Base-by-base conservation (phyloP, 129 eudicot species). In the Tagetes patula region DNA sequence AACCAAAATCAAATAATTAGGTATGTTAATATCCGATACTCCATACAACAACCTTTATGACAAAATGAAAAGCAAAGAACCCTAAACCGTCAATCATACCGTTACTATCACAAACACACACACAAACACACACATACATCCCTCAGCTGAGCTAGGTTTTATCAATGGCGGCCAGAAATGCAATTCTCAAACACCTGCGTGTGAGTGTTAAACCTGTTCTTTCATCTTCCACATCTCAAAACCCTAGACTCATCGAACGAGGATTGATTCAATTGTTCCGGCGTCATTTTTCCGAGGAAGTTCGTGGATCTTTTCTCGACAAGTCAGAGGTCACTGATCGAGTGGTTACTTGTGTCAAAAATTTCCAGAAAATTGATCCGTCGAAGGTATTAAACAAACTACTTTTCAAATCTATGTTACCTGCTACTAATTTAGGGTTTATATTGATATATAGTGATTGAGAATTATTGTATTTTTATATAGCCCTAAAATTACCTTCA, bases 281-380 rank as follows among this genome's bases (percentile, higher is more conserved):
- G 43, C 92, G 88, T 8, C 69, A 77, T 67, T 83, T 89, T 79
- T 89, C 88, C 36, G 98, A 83, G 70, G 96, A 89, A 48, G 96
- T 83, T 20, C 82, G 74, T 42, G 98, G 98, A 41, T 38, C 96
- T 4, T 92, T 92, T 75, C 95, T 92, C 77, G 95, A 92, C 73
- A 92, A 89, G 64, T 80, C 95, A 6, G 98, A 89, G 83, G 98
- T 92, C 74, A 79, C 86, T 48, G 98, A 92, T 71, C 98, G 98
- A 12, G 95, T 92, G 52, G 65, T 92, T 42, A 30, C 65, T 2
- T 88, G 87, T 63, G 92, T 89, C 11, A 89, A 92, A 80, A 87
- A 87, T 78, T 92, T 87, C 81, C 95, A 89, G 86, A 92, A 89
- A 87, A 82, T 89, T 38, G 98, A 92, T 40, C 98, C 98, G 1